A percentile compares a stretch with the other conserved stretches of the same genome.
These are phyloP conservation scores for Ceratocystis eucalypticola DNA, from an alignment of 2,329 filamentous ascomycete species.

Conservation along the genomic window DNA sequence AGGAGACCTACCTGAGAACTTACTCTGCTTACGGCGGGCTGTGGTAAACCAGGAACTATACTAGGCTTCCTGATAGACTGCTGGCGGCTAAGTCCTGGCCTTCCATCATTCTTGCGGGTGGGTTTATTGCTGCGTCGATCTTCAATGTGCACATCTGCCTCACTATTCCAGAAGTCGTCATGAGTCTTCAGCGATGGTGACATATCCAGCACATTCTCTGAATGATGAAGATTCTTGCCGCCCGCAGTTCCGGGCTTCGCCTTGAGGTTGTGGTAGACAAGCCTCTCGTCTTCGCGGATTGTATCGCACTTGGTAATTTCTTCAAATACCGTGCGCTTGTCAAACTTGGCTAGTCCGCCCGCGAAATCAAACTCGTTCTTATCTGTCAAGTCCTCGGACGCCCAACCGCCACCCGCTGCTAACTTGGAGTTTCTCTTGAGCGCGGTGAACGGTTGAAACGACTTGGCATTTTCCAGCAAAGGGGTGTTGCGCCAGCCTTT, in stretches of 20 bases:
- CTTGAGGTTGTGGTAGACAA: slow-evolving; percentile 75
- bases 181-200: slow-evolving; percentile 28
- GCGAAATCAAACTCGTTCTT: slow-evolving; percentile 94
- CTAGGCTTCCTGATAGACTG: slow-evolving; percentile 36
- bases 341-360: slow-evolving; percentile 79
- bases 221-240: slow-evolving; percentile 82
- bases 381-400: slow-evolving; percentile 89
- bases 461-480: slow-evolving; percentile 43
- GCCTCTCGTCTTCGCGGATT: slow-evolving; percentile 75
- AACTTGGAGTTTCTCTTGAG: slow-evolving; percentile 36
- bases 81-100: slow-evolving; percentile 12
- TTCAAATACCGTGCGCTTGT: slow-evolving; percentile 83
- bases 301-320: slow-evolving; percentile 81
- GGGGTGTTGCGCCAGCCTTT: slow-evolving; percentile 48
- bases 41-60: slow-evolving; percentile 27
- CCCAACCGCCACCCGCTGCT: slow-evolving; percentile 56
- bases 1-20: slow-evolving; percentile 15
- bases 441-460: slow-evolving; percentile 47
- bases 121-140: slow-evolving; percentile 15
- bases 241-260: slow-evolving; percentile 56
- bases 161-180: slow-evolving; percentile 58
- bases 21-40: slow-evolving; percentile 32
- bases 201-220: slow-evolving; percentile 76
- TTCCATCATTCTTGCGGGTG: slow-evolving; percentile 13
- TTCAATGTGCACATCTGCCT: slow-evolving; percentile 39